phyloP scores from a whole-genome alignment of 805 yeast species.

The Candida tibetensis region DNA sequence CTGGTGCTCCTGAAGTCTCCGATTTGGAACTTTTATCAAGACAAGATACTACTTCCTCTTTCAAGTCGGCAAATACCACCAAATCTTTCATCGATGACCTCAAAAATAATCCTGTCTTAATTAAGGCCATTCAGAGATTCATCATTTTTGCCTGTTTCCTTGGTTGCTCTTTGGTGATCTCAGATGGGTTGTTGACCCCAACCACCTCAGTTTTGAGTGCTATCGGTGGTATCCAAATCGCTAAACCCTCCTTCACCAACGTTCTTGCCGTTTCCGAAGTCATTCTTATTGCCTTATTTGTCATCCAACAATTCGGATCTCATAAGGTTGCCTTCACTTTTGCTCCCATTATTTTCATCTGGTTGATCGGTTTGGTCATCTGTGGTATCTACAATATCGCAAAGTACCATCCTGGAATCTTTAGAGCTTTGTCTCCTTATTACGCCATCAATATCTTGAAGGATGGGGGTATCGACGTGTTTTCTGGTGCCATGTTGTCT shows the following conservation, averaged over 20 bases:
- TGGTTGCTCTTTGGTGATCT: constrained; percentile 56
- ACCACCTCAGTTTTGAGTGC: constrained; percentile 62
- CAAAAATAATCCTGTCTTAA: constrained; percentile 23
- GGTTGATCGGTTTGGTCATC: constrained; percentile 46
- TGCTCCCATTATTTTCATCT: constrained; percentile 53
- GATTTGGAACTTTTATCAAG: constrained; percentile 31
- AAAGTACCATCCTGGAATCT: constrained; percentile 40
- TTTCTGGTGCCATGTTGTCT: constrained; percentile 52
- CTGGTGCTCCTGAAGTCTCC: constrained; percentile 34
- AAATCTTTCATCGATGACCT: constrained; percentile 13
- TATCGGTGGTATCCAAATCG: constrained; percentile 53
- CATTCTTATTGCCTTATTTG: constrained; percentile 44
- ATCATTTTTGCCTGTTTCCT: constrained; percentile 43
- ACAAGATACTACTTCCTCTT: constrained; percentile 35
- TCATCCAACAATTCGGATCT: constrained; percentile 50
- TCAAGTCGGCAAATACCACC: constrained; percentile 15
- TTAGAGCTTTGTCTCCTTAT: constrained; percentile 49
- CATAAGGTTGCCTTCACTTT: constrained; percentile 45
- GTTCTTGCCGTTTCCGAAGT: constrained; percentile 51
- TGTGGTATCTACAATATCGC: constrained; percentile 48
- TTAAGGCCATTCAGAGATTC: constrained; percentile 27
- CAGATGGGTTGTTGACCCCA: constrained; percentile 62
- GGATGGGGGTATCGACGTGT: constrained; percentile 38
- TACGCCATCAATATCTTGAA: constrained; percentile 48
- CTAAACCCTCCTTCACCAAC: constrained; percentile 43